Evolutionary conservation across 352 stramenopile genomes (phyloP), one percentile per base, ranked within the genome.

Genomic region (Pythium sukuiense): DNA sequence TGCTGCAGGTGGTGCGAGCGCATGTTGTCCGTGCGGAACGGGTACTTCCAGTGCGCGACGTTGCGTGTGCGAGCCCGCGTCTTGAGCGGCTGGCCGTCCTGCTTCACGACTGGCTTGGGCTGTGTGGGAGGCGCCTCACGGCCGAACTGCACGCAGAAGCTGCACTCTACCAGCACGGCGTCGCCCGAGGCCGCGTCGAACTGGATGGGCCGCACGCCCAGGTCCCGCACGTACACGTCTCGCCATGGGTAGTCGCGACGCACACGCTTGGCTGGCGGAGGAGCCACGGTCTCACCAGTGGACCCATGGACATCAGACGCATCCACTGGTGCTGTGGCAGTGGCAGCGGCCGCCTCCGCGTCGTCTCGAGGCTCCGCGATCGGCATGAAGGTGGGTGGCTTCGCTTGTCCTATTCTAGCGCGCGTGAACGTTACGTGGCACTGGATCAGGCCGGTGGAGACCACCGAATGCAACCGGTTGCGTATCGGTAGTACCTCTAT

Each of bases 1-100:
- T 81, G 73, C 50, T 67, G 65, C n/a, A 67, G 24, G 61, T 72
- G 72, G 71, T 83, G 73, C 58, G 66, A 71, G 18, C 69, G 71
- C 57, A 83, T 77, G 66, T 81, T 81, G 59, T 81, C 76, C 16
- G 73, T 61, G 30, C 73, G 76, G 61, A 80, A 74, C 14, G 76
- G 74, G n/a, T 56, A 50, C 30, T 65, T 66, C 73, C 73, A 83
- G 45, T 70, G 63, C 27, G 63, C 71, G 26, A 83, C 63, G 55
- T 73, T 77, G n/a, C 55, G 58, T 24, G 71, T 74, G 12, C 76
- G 71, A 13, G 72, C 70, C 52, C 75, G 75, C 16, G 39, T 59
- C 59, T 67, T 74, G 65, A 65, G 49, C 33, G 56, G 41, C 39
- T 65, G 57, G 7, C 55, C 56, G 16, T 29, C 27, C 59, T 58